phyloP scores from a whole-genome alignment of 2,329 filamentous ascomycete genomes.

The Claviceps humidiphila region DNA sequence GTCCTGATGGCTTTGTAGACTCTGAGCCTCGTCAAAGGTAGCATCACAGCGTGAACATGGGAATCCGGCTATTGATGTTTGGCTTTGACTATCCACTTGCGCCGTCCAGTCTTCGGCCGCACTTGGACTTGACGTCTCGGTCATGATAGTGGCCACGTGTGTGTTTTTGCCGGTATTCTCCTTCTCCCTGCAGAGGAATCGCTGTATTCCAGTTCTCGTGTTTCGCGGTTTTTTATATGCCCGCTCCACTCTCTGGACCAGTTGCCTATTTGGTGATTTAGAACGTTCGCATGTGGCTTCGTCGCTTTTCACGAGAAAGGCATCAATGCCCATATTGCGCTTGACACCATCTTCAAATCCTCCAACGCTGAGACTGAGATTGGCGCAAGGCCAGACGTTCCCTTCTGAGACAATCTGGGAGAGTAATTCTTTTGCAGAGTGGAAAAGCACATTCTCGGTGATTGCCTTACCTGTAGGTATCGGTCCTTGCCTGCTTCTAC shows the following conservation, averaged over 20 bases:
- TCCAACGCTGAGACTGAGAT: constrained; percentile 76
- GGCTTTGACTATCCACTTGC: not conserved
- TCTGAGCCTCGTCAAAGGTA: constrained; percentile 41
- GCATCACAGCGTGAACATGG: constrained; percentile 54
- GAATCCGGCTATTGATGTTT: constrained; percentile 11
- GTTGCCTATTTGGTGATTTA: constrained; percentile 6
- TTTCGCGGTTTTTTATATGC: constrained; percentile 20
- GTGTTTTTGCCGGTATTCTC: not conserved
- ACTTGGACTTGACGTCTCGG: not conserved
- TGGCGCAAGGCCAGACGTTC: constrained; percentile 78
- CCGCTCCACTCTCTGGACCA: constrained; percentile 5
- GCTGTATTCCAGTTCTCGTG: constrained; percentile 38
- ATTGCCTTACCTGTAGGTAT: constrained; percentile 66
- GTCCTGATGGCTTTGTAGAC: constrained; percentile 66
- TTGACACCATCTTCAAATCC: constrained; percentile 81
- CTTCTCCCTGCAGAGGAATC: constrained; percentile 38
- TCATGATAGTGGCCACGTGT: not conserved
- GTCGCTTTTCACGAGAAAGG: constrained; percentile 69
- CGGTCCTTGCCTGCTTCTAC: constrained; percentile 58
- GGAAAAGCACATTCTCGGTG: constrained; percentile 59
- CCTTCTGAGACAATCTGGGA: constrained; percentile 68
- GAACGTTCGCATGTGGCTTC: constrained; percentile 35
- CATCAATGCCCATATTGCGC: constrained; percentile 74
- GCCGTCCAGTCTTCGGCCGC: not conserved
- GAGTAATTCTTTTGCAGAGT: constrained; percentile 63